Evolutionary conservation across 352 stramenopile genomes (phyloP).

Genomic region (Phytophthora pluvialis): DNA sequence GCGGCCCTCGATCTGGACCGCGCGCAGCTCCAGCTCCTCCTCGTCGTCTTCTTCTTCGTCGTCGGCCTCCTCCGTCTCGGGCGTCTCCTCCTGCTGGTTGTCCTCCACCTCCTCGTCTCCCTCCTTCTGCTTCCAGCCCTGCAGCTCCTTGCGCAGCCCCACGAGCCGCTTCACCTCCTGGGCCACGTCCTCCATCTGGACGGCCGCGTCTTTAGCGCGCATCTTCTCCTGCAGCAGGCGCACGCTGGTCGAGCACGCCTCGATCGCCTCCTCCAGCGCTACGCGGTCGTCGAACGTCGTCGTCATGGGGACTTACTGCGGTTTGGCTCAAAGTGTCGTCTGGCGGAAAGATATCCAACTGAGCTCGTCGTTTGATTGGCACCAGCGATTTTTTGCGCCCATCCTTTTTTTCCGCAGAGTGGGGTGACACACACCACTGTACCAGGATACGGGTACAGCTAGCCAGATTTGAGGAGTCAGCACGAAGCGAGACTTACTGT

Average conservation of each 20-base stretch:
- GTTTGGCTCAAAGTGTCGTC: not conserved
- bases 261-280: slow-evolving; percentile 63
- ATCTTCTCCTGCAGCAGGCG: slow-evolving; percentile 68
- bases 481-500: not conserved
- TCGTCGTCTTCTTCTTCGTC: slow-evolving; percentile 9
- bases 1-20: slow-evolving; percentile 16
- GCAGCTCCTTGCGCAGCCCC: slow-evolving; percentile 72
- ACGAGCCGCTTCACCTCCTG: slow-evolving; percentile 68
- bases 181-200: slow-evolving; percentile 56
- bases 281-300: slow-evolving; percentile 56
- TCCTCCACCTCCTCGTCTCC: slow-evolving; percentile 24
- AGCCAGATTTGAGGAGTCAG: slow-evolving; percentile 30
- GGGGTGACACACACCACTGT: slow-evolving; percentile 6
- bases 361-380: slow-evolving; percentile 21
- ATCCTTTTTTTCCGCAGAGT: slow-evolving; percentile 7
- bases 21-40: slow-evolving; percentile 28
- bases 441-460: slow-evolving; percentile 10
- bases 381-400: slow-evolving; percentile 25
- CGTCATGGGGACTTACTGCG: slow-evolving; percentile 13
- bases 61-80: slow-evolving; percentile 15
- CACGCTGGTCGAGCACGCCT: slow-evolving; percentile 55
- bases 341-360: slow-evolving; percentile 27
- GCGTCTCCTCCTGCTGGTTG: slow-evolving; percentile 29
- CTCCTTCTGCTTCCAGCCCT: slow-evolving; percentile 53
- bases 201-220: slow-evolving; percentile 37